Base-by-base conservation (phyloP, 495 filamentous ascomycete species). In the Aspergillus steynii region DNA sequence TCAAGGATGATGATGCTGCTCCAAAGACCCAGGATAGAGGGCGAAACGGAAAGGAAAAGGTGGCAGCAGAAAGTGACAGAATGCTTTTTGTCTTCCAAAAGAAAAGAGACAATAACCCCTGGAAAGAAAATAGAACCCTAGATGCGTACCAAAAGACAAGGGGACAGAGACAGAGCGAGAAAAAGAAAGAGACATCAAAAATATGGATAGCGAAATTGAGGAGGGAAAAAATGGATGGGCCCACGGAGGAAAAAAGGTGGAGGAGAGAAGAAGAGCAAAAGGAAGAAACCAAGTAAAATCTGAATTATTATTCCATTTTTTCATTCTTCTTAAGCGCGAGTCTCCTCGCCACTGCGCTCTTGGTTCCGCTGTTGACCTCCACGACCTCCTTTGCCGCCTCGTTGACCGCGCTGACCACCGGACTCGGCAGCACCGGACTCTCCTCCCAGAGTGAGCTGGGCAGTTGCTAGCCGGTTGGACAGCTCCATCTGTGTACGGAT, bases 401-500 rank as follows among this genome's bases (percentile, higher is more conserved):
- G 71, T 68, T 82, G 79, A 60, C 71, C 72, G 53, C 76, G 68
- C 56, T 77, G 69, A 53, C 70, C 65, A 42, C 75, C 75, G 55
- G 73, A 65, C 42, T 73, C 76, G 45, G 69, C 71, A 37, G 65
- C 61, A 50, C 66, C 70, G n/a, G 70, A 61, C 53, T 83, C 82
- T 49, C 78, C 80, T 28, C 83, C 86, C 56, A 83, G 82, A 15
- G 87, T 89, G 29, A 97, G 82, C 49, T 88, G 85, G 50, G 93
- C 89, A 14, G 92, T 96, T 55, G 95, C 93, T 61, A 98, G 79
- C 31, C 93, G 86, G 80, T 97, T 96, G 53, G 93, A 95, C 48
- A 99, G 86, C 73, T 98, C 95, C 76, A 99, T 99, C 82, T 99
- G 95, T 67, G 94, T 97, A 74, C 95, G 92, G 77, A 99, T 96